Evolutionary conservation across 306 rosid genomes (phyloP).

Genomic region (Quercus parvula): DNA sequence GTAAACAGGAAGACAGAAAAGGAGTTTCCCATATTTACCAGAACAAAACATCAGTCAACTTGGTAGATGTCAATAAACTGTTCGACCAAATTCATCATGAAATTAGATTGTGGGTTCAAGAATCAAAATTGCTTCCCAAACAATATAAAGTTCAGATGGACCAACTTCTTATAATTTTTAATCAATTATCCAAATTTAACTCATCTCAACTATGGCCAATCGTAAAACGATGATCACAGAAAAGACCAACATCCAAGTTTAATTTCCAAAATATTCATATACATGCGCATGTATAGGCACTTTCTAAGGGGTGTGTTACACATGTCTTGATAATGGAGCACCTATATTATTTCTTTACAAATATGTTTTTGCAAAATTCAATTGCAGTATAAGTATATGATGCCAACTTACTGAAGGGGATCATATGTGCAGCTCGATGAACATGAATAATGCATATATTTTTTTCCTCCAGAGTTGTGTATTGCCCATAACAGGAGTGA

Average conservation of each 20-base stretch:
- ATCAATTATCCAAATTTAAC: not conserved
- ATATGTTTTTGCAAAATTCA: not conserved
- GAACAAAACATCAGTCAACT: not conserved
- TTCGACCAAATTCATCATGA: not conserved
- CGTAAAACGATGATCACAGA: too few species aligned
- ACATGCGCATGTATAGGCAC: too few species aligned
- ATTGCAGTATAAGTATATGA: not conserved
- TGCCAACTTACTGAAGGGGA: constrained; percentile 69
- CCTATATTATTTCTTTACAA: too few species aligned
- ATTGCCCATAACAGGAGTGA: constrained; percentile 59
- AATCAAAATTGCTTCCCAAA: not conserved
- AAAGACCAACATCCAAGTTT: too few species aligned
- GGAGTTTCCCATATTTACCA: not conserved
- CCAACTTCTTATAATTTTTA: not conserved
- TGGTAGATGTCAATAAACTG: not conserved
- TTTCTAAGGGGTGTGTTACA: too few species aligned
- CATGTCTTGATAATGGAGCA: too few species aligned
- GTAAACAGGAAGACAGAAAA: not conserved
- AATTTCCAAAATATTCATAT: too few species aligned
- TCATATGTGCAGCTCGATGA: constrained; percentile 57
- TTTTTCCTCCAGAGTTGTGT: constrained; percentile 70
- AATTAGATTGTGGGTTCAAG: not conserved
- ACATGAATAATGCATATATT: constrained; percentile 61
- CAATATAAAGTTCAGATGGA: not conserved
- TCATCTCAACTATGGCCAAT: not conserved